Percentiles rank a stretch among this genome's conserved stretches.
Conservation (phyloP, 306 rosid species). For the Ziziphus jujuba region DNA sequence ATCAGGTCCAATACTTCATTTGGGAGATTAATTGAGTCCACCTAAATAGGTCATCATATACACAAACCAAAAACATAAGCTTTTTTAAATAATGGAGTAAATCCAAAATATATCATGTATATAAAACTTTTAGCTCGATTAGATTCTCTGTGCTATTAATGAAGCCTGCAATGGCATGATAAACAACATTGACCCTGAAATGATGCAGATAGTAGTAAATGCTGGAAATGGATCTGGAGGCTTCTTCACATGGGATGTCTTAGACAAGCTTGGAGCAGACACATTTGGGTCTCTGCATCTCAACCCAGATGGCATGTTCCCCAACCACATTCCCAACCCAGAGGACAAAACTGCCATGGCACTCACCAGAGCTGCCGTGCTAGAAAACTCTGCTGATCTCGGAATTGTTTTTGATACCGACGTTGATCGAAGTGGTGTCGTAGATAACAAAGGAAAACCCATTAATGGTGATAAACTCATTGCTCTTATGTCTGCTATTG, state of each 20-base stretch:
- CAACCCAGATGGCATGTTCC: conserved; percentile 89
- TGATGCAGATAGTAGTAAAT: conserved; percentile 74
- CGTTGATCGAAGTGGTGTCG: conserved; percentile 86
- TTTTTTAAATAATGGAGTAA: too few species aligned
- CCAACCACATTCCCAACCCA: conserved; percentile 89
- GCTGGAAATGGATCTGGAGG: conserved; percentile 98
- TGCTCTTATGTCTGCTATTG: conserved; percentile 82
- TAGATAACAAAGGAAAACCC: conserved; percentile 65
- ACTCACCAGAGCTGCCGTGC: conserved; percentile 67
- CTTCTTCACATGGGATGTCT: conserved; percentile 81
- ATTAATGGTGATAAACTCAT: conserved; percentile 84
- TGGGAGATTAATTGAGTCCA: too few species aligned
- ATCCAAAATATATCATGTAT: too few species aligned
- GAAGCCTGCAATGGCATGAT: too few species aligned
- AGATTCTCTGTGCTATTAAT: too few species aligned
- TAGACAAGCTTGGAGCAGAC: conserved; percentile 94
- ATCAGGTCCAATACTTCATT: too few species aligned
- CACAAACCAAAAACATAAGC: too few species aligned
- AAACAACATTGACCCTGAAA: neutral
- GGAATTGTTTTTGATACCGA: conserved; percentile 90
- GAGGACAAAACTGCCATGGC: conserved; percentile 90
- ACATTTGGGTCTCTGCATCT: conserved; percentile 90
- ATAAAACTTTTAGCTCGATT: too few species aligned
- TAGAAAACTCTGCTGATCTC: conserved; percentile 64
- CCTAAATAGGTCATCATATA: too few species aligned